Evolutionary conservation across 1,284 basidiomycete genomes (phyloP).

Genomic region (Cutaneotrichosporon dermatis): DNA sequence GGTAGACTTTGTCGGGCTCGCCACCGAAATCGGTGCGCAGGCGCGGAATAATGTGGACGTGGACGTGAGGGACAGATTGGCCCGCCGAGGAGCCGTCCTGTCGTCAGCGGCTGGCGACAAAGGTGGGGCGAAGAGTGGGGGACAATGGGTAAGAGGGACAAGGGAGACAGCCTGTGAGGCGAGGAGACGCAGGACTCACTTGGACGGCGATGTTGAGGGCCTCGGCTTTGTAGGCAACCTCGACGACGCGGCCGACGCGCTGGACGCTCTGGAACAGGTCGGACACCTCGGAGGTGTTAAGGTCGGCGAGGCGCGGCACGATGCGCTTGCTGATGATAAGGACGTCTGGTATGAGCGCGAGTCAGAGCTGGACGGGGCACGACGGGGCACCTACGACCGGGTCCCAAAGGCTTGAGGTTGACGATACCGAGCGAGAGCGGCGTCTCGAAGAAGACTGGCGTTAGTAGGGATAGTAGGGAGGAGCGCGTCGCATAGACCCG

Average conservation of each 20-base stretch:
- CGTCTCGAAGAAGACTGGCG: conserved; percentile 64
- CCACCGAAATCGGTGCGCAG: conserved; percentile 57
- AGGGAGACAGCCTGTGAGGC: too few species aligned
- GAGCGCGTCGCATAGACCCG: too few species aligned
- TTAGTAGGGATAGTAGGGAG: background rate
- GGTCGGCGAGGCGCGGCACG: conserved; percentile 70
- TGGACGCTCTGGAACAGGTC: conserved; percentile 75
- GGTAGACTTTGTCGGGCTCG: conserved; percentile 72
- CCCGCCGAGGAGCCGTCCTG: conserved; percentile 82
- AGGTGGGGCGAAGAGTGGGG: background rate
- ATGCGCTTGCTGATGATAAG: conserved; percentile 74
- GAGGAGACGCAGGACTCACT: conserved; percentile 49
- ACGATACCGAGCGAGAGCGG: conserved; percentile 74
- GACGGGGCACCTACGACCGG: conserved; percentile 66
- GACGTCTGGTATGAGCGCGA: conserved; percentile 60
- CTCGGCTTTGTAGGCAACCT: conserved; percentile 47
- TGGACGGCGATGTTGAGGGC: conserved; percentile 77
- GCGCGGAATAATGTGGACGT: conserved; percentile 82
- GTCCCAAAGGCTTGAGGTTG: conserved; percentile 87
- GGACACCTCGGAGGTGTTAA: conserved; percentile 63
- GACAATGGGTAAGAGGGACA: background rate
- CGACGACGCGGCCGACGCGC: conserved; percentile 46
- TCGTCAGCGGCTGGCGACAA: background rate
- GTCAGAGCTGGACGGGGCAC: background rate
- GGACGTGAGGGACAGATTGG: conserved; percentile 83